Evolutionary conservation across 2,329 filamentous ascomycete species (phyloP), one percentile per base, ranked within the genome.

Genomic region (Fusarium sp.): DNA sequence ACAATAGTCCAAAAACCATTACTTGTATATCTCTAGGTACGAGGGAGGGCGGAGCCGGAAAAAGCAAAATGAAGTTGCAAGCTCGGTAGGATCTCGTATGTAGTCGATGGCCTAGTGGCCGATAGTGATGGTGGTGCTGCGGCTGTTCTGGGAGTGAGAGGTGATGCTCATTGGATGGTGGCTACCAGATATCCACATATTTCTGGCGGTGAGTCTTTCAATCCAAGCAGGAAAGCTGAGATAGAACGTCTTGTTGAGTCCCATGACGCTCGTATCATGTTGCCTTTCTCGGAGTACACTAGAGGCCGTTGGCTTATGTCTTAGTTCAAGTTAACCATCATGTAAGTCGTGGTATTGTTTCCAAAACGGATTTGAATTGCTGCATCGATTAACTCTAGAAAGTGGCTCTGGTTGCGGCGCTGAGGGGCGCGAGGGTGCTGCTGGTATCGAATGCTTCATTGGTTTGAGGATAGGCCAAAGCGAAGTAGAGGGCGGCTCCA

Each of bases 171-270:
- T 45, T 40, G 25, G 46, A 34, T 19, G 24, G 40, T 13, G 25
- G 15, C 34, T 53, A 31, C 35, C 26, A 42, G 31, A 50, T 43
- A 61, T 34, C 46, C 48, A 31, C 42, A 50, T 24, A 42, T 58
- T 52, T 50, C 34, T 44, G 45, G 65, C 56, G 65, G 63, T 69
- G 62, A 67, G 53, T 48, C 19, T 26, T 19, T 47, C 46, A 36
- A 29, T 19, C 19, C 19, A 19, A 19, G 19, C 19, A 19, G 19
- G 19, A 19, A 19, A 19, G 19, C 19, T 19, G 19, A 19, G 19
- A 19, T 19, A 19, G 19, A 19, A 19, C 19, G 19, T 19, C 19
- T 19, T 19, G 19, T 15, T 13, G 2, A 31, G 29, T 19, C 5
- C 11, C 26, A 7, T 26, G 28, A 11, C 50, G 19, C 19, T n/a